phyloP scores from a whole-genome alignment of 495 filamentous ascomycete genomes.

The Neurospora terricola region DNA sequence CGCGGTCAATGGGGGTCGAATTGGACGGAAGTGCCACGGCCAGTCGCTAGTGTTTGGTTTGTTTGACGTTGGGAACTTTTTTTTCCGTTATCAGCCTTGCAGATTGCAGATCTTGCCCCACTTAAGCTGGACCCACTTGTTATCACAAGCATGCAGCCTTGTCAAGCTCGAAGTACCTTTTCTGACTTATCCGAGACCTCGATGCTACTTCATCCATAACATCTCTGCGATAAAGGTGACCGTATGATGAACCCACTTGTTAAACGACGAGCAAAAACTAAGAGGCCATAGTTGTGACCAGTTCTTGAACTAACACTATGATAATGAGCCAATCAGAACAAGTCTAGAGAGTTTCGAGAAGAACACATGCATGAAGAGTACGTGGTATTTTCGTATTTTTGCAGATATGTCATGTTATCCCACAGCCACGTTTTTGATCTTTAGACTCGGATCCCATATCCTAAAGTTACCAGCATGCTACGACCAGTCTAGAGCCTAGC shows the following conservation, averaged over 20 bases:
- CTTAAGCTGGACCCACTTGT: background rate
- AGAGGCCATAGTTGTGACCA: background rate
- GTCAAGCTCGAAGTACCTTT: background rate
- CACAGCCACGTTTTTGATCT: background rate
- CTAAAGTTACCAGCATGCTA: background rate
- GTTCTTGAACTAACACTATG: too few relatives aligned
- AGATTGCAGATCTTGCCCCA: slow-evolving; percentile 8
- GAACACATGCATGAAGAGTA: too few relatives aligned
- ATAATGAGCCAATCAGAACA: too few relatives aligned
- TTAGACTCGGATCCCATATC: background rate
- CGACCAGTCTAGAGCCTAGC: background rate
- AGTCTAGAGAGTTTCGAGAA: too few relatives aligned
- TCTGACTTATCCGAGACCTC: background rate
- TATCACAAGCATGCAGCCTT: slow-evolving; percentile 7
- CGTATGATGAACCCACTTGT: background rate
- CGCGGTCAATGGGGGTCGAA: background rate
- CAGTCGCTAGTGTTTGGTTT: slow-evolving; percentile 1
- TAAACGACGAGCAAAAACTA: background rate
- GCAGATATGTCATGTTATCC: too few relatives aligned
- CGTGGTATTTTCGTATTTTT: too few relatives aligned
- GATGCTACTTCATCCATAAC: background rate
- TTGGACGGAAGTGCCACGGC: slow-evolving; percentile 2
- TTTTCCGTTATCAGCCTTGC: slow-evolving; percentile 21
- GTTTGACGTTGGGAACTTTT: slow-evolving; percentile 19
- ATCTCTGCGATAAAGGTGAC: background rate